A percentile compares a stretch with the other conserved stretches of the same genome.
These are phyloP conservation scores for Eimeria acervulina DNA, from an alignment of 169 alveolate species.

Conservation along the genomic window DNA sequence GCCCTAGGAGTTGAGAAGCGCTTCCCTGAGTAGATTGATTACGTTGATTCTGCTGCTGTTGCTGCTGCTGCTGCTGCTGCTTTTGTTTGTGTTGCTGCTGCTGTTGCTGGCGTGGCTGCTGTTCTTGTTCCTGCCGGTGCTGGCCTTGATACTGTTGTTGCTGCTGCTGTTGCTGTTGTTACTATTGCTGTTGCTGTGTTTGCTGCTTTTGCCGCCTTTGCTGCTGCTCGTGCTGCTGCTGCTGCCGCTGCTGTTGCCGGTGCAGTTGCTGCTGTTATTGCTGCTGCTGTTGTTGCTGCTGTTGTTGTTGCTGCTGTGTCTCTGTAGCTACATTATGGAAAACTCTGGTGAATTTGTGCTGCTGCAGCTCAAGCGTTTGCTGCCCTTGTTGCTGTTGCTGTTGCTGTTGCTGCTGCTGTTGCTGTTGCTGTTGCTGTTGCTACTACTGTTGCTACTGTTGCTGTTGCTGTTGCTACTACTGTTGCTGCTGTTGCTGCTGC, in stretches of 20 bases:
- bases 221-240: neutral
- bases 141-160: too few species aligned
- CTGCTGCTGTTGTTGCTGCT: neutral
- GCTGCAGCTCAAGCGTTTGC: conserved; percentile 10
- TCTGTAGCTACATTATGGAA: neutral
- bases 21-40: neutral
- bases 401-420: too few species aligned
- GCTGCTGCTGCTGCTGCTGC: conserved; percentile 18
- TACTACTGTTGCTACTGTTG: neutral
- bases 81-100: too few species aligned
- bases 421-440: too few species aligned
- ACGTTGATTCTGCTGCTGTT: neutral
- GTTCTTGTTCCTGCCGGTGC: too few species aligned
- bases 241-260: neutral
- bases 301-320: neutral
- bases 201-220: neutral
- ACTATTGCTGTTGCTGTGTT: neutral
- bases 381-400: neutral
- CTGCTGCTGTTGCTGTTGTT: too few species aligned
- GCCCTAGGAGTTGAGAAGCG: conserved; percentile 5
- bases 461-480: neutral
- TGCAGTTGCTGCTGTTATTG: neutral
- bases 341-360: too few species aligned
- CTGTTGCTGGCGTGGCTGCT: neutral
- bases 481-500: neutral